phyloP scores from a whole-genome alignment of 2,329 filamentous ascomycete species.

The Alternaria sp. region DNA sequence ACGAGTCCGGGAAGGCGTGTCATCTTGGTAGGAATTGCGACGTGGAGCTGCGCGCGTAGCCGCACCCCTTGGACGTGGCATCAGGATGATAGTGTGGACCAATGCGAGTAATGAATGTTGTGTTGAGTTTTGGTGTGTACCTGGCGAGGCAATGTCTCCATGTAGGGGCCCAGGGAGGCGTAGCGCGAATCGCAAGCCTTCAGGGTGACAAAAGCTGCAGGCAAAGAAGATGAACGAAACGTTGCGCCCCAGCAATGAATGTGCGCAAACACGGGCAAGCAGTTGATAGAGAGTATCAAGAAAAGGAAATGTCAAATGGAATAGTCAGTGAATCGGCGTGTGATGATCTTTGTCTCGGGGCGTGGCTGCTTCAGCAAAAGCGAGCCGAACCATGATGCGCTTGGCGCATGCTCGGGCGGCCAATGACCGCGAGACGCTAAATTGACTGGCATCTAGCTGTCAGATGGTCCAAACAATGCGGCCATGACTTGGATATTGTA shows the following conservation, averaged over 20 bases:
- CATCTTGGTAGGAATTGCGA: constrained; percentile 44
- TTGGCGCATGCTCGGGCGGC: constrained; percentile 30
- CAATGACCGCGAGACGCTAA: constrained; percentile 38
- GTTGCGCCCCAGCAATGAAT: constrained; percentile 23
- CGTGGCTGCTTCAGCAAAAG: constrained; percentile 46
- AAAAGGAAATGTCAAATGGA: constrained; percentile 28
- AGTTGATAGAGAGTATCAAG: constrained; percentile 21
- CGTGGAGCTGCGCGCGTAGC: constrained; percentile 42
- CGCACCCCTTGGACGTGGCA: constrained; percentile 38
- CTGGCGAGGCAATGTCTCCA: constrained; percentile 30
- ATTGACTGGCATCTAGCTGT: constrained; percentile 29
- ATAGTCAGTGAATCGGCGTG: constrained; percentile 32
- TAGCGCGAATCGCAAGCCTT: constrained; percentile 46
- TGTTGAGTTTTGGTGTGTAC: constrained; percentile 21
- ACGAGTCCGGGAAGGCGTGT: constrained; percentile 45
- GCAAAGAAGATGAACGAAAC: constrained; percentile 34
- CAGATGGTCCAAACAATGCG: constrained; percentile 21
- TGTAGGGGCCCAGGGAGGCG: constrained; percentile 41
- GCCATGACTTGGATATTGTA: constrained; percentile 5
- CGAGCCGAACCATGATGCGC: constrained; percentile 29
- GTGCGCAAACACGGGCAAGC: constrained; percentile 21
- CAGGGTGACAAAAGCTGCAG: constrained; percentile 41
- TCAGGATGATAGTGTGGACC: constrained; percentile 18
- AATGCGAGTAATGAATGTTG: constrained; percentile 12
- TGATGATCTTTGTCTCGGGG: constrained; percentile 49